Evolutionary conservation across 139 green algal species (phyloP), one percentile per base, ranked within the genome.

Genomic region (Chlamydomonas urium): DNA sequence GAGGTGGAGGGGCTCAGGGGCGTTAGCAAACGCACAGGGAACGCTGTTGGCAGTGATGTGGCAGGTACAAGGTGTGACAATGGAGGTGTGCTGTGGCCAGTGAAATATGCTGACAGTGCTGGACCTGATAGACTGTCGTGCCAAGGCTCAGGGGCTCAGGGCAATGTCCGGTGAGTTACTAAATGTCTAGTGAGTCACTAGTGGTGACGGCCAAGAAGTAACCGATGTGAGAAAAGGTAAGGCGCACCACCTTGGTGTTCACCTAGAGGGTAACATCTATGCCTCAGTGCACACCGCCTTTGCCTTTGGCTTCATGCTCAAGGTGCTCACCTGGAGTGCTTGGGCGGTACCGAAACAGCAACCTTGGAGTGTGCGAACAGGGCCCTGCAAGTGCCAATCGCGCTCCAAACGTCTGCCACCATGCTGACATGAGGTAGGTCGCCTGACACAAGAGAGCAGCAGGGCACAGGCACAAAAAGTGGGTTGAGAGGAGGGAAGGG

Each of bases 311-410:
- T 35, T 17, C 6, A 26, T 35, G 23, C 23, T 23, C 10, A n/a
- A n/a, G n/a, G n/a, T n/a, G n/a, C 47, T 4, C 59, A 79, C 74
- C 74, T 68, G 29, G 75, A 72, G n/a, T 80, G 75, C 35, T 74
- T 75, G 23, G 75, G 75, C 50, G 75, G 75, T 31, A 68, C 75
- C 31, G 75, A 72, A 24, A 80, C 62, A 19, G 75, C 68, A 17
- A 80, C 68, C 5, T 47, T 73, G 60, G 17, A 26, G 37, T 58
- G 57, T 23, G 21, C 4, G 38, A 71, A 35, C 28, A 56, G 8
- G 24, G 21, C 24, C 24, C 63, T 32, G 6, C 37, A 56, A 4
- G 31, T 35, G 5, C 10, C 33, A 21, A 71, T 57, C 4, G 36
- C 17, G 8, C 14, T 17, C 63, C 63, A 71, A n/a, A 71, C 38